Percentiles rank a stretch among this genome's conserved stretches.
Evolutionary conservation across 345 rosid genomes (phyloP).

Genomic region (Eucalyptus sp.): DNA sequence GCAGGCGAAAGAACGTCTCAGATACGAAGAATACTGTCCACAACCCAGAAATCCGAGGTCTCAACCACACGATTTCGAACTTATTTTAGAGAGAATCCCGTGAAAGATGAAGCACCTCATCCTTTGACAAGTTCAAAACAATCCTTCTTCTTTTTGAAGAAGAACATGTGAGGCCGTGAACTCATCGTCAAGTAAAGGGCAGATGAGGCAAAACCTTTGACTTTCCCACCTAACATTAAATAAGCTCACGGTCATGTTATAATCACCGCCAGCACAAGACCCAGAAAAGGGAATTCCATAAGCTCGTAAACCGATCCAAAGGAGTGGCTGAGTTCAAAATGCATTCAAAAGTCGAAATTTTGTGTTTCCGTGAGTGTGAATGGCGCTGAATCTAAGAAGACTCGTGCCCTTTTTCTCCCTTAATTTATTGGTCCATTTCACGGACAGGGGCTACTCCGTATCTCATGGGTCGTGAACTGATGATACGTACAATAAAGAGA

Average conservation of each 20-base stretch:
- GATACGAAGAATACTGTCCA: neutral
- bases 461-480: neutral
- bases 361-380: neutral
- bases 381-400: neutral
- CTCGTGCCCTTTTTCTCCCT: neutral
- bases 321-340: neutral
- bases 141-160: neutral
- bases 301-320: neutral
- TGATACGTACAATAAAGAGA: neutral
- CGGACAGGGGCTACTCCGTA: neutral
- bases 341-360: neutral
- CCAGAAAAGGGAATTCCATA: neutral
- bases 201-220: neutral
- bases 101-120: neutral
- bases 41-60: neutral
- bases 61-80: neutral
- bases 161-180: neutral
- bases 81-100: neutral
- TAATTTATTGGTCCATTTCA: neutral
- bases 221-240: neutral
- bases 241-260: neutral
- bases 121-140: neutral
- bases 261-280: neutral
- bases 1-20: neutral
- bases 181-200: neutral